Evolutionary conservation across 192 early-diverging fungal species (phyloP).

Genomic region (Umbelopsis ramanniana): DNA sequence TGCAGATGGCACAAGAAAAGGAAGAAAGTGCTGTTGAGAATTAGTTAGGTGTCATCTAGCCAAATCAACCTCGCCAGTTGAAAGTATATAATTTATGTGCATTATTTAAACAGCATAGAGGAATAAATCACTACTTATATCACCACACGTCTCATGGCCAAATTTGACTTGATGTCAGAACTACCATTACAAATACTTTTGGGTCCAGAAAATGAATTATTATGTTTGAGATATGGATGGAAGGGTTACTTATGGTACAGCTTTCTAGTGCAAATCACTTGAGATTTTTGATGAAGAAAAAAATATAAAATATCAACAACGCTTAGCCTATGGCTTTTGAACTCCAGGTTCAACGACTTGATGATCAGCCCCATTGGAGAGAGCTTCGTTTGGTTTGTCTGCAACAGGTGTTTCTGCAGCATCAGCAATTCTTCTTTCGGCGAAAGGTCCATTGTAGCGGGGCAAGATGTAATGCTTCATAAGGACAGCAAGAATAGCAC

Average conservation of each 20-base stretch:
- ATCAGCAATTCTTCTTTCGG: background rate
- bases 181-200: too few relatives aligned
- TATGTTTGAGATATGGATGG: too few relatives aligned
- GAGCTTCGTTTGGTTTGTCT: background rate
- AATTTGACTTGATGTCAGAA: too few relatives aligned
- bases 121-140: too few relatives aligned
- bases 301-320: background rate
- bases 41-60: background rate
- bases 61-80: background rate
- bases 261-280: too few relatives aligned
- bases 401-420: background rate
- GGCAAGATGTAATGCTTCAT: slow-evolving; percentile 16
- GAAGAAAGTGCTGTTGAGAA: background rate
- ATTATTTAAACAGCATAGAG: too few relatives aligned
- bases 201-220: too few relatives aligned
- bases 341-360: background rate
- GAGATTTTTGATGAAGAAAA: background rate
- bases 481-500: slow-evolving; percentile 3
- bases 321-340: background rate
- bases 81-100: too few relatives aligned
- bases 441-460: background rate
- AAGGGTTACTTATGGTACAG: too few relatives aligned
- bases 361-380: background rate
- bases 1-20: slow-evolving; percentile 48
- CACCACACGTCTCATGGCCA: too few relatives aligned